These are phyloP conservation scores for Phytophthora melonis DNA, from an alignment of 352 stramenopile species.

Conservation along the genomic window DNA sequence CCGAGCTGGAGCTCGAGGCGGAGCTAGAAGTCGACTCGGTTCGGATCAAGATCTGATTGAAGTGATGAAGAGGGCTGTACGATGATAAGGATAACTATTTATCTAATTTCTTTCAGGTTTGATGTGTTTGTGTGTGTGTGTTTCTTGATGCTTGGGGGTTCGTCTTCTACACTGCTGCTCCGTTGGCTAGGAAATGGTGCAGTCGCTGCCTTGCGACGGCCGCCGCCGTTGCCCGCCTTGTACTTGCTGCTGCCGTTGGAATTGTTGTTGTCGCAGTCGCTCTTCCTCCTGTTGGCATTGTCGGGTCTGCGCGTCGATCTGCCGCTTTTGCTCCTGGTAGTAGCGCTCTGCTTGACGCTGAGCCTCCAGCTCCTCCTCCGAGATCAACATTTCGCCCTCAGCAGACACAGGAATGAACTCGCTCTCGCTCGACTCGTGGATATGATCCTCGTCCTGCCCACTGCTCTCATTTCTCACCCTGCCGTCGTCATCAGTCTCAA, in stretches of 20 bases:
- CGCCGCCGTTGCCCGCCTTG: slow-evolving; percentile 27
- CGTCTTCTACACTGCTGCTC: not conserved
- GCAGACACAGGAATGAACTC: slow-evolving; percentile 52
- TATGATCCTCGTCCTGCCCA: slow-evolving; percentile 16
- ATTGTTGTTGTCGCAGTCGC: slow-evolving; percentile 31
- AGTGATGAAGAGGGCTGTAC: slow-evolving; percentile 20
- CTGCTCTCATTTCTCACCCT: slow-evolving; percentile 28
- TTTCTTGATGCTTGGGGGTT: not conserved
- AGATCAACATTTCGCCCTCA: slow-evolving; percentile 69
- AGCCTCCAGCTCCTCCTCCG: slow-evolving; percentile 70
- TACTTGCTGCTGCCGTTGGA: slow-evolving; percentile 37
- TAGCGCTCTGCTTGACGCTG: slow-evolving; percentile 75
- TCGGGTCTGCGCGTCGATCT: slow-evolving; percentile 51
- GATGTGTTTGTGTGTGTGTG: slow-evolving; percentile 8
- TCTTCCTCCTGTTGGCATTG: slow-evolving; percentile 52
- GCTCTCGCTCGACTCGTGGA: slow-evolving; percentile 32
- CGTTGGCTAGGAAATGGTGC: slow-evolving; percentile 55
- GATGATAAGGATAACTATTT: slow-evolving; percentile 38
- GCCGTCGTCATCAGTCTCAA: slow-evolving; percentile 9
- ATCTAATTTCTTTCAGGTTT: slow-evolving; percentile 32
- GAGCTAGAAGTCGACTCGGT: slow-evolving; percentile 48
- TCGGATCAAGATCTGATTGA: slow-evolving; percentile 65
- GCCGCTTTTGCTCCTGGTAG: slow-evolving; percentile 77
- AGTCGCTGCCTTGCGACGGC: slow-evolving; percentile 44
- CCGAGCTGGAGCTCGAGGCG: slow-evolving; percentile 55